Evolutionary conservation across 2,329 filamentous ascomycete species (phyloP).

Genomic region (Teratosphaeria zuluensis): DNA sequence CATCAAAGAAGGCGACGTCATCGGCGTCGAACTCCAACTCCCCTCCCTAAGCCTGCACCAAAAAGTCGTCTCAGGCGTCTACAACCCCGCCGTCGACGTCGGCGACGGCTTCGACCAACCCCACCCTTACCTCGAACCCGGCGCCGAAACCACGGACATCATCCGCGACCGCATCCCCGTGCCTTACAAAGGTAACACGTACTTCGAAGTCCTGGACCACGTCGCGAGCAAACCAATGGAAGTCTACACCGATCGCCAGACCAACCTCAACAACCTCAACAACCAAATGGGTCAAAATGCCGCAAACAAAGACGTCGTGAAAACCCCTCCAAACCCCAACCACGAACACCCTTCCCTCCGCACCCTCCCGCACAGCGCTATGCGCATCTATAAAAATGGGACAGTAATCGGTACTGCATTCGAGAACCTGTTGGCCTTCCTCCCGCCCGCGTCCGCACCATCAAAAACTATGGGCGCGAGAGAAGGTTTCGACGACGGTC

Average conservation of each 20-base stretch:
- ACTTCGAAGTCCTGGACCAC: conserved; percentile 89
- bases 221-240: conserved; percentile 81
- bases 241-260: conserved; percentile 43
- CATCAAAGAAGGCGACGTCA: conserved; percentile 81
- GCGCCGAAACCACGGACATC: conserved; percentile 53
- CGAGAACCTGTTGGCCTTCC: conserved; percentile 76
- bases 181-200: conserved; percentile 83
- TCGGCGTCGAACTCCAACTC: conserved; percentile 85
- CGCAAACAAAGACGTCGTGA: conserved; percentile 33
- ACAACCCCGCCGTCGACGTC: conserved; percentile 74
- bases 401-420: conserved; percentile 78
- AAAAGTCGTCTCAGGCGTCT: conserved; percentile 77
- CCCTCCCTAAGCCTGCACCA: conserved; percentile 77
- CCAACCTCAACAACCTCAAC: conserved; percentile 51
- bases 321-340: conserved; percentile 59
- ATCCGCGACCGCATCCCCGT: conserved; percentile 93
- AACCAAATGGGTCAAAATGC: conserved; percentile 32
- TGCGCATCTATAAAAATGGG: conserved; percentile 91
- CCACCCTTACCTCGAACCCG: conserved; percentile 25
- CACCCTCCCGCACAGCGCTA: conserved; percentile 74
- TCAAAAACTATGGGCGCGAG: conserved; percentile 63
- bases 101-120: conserved; percentile 42
- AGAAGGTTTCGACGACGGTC: conserved; percentile 84
- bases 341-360: conserved; percentile 67
- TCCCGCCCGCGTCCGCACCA: conserved; percentile 77